Base-by-base conservation (phyloP, 495 filamentous ascomycete species). In the Penicillium verhagenii region DNA sequence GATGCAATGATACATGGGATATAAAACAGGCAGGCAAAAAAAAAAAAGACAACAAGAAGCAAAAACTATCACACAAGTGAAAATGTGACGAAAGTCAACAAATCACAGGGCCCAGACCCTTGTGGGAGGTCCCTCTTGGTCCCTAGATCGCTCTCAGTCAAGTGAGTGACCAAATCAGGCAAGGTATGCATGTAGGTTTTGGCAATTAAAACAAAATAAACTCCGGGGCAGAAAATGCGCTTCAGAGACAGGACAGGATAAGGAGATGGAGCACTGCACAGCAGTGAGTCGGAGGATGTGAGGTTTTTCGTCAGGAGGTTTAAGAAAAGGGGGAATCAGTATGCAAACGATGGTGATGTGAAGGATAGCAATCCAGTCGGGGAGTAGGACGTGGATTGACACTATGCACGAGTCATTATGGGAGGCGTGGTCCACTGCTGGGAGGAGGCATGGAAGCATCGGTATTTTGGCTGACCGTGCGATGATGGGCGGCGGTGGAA, bases 381-480 rank as follows among this genome's bases (percentile, higher is more conserved):
- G 19, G 44, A 23, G 25, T 47, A 18, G 8, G 21, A 21, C 39
- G n/a, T 21, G 23, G 44, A 29, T 25, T n/a, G 19, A 20, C 29
- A 2, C 25, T 46, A 23, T 20, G 26, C 23, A 45, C 14, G 14
- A 37, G 47, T 57, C 47, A 53, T 35, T 54, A 64, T 11, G 54
- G 51, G 2, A 18, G 54, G 21, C 51, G 44, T 20, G 47, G 31
- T 20, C 50, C 51, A 35, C 14, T 25, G 13, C 38, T 48, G 0
- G 58, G 46, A 7, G 48, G 37, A 33, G 59, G 51, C 58, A 50
- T 51, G 9, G 42, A 26, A 1, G 53, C 44, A 51, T 63, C 65
- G 1, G 55, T 59, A 20, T 59, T 62, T 42, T 70, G 63, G 44
- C 64, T 68, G 23, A 52, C 26, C 14, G 64, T 64, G 37, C 59